Percentiles rank a stretch among this genome's conserved stretches.
Conservation (phyloP, 768 basidiomycete species). For the Phlebiopsis gigantea region DNA sequence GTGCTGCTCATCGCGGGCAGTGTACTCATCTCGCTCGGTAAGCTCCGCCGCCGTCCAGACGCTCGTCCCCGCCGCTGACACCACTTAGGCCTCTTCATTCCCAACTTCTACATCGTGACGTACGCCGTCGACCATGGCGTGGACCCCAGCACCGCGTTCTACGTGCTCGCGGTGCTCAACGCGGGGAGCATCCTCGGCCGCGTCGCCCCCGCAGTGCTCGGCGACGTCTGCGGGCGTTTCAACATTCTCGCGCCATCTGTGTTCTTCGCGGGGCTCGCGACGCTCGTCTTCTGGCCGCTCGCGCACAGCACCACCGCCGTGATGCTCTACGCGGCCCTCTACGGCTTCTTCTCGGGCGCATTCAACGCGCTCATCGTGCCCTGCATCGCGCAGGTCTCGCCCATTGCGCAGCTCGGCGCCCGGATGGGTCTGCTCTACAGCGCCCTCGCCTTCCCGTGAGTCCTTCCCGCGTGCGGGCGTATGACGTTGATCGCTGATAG, state of each 20-base stretch:
- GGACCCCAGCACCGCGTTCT: constrained; percentile 38
- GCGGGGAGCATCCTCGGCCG: constrained; percentile 64
- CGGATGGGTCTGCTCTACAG: constrained; percentile 63
- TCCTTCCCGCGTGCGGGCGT: constrained; percentile 22
- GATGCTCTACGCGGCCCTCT: constrained; percentile 46
- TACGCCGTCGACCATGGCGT: constrained; percentile 43
- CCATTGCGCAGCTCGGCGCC: constrained; percentile 51
- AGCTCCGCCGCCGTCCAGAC: not conserved
- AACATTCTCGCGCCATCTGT: constrained; percentile 62
- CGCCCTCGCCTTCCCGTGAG: constrained; percentile 66
- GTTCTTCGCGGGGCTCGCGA: constrained; percentile 56
- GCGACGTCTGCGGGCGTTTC: constrained; percentile 62
- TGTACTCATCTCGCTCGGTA: constrained; percentile 57
- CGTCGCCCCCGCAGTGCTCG: constrained; percentile 54
- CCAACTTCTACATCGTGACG: constrained; percentile 64
- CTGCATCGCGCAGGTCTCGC: constrained; percentile 63
- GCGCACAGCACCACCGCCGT: constrained; percentile 35
- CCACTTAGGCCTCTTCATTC: constrained; percentile 57
- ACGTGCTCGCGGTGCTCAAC: constrained; percentile 62
- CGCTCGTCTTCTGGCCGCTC: constrained; percentile 54
- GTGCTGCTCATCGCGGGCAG: constrained; percentile 49
- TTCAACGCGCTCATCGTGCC: constrained; percentile 66
- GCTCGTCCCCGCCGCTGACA: not conserved
- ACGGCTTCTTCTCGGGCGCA: constrained; percentile 63
- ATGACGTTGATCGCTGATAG: too few relatives aligned